Base-by-base conservation (phyloP, 208 protist genomes). In the Leishmania braziliensis region DNA sequence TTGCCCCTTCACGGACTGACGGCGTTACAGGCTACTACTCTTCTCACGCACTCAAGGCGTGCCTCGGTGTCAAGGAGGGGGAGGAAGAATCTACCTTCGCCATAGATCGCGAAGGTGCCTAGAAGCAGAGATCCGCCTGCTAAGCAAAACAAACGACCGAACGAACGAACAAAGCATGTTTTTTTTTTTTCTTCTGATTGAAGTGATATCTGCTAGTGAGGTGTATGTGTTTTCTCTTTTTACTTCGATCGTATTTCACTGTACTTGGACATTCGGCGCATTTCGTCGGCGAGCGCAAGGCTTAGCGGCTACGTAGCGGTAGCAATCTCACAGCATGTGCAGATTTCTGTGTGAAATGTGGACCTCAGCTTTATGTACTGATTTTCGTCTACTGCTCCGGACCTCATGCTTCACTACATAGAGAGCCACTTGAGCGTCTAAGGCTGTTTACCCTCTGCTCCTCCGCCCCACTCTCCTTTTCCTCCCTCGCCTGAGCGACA, bases 31-130 rank as follows among this genome's bases (percentile, higher is more conserved):
- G 12, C 3, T 54, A 72, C 29, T 77, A 6, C 23, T 53, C 26
- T 20, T 50, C 53, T 6, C 82, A 85, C 10, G 62, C 77, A 9
- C 72, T 79, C 10, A 69, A 79, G 63, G 73, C 16, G 20, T 85
- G 77, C 77, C 48, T 82, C 20, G 82, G 77, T 18, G 77, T 76
- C 8, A 54, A 79, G 46, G 82, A 82, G 39, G 46, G 65, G 3
- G 36, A 51, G 62, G 54, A 51, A 10, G 65, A 73, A n/a, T 63
- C 73, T 2, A 36, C n/a, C 6, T 78, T 50, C 53, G 36, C 71
- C 20, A 36, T 69, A 0, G 77, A 85, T 33, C 77, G 82, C 16
- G 63, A 53, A 29, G 56, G 53, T 5, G 50, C 63, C 29, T 82
- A 50, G 26, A 53, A 4, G 8, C 26, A 20, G 46, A 6, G 23